Base-by-base conservation (phyloP, 2,329 filamentous ascomycete genomes). In the Arthrinium puccinioides region DNA sequence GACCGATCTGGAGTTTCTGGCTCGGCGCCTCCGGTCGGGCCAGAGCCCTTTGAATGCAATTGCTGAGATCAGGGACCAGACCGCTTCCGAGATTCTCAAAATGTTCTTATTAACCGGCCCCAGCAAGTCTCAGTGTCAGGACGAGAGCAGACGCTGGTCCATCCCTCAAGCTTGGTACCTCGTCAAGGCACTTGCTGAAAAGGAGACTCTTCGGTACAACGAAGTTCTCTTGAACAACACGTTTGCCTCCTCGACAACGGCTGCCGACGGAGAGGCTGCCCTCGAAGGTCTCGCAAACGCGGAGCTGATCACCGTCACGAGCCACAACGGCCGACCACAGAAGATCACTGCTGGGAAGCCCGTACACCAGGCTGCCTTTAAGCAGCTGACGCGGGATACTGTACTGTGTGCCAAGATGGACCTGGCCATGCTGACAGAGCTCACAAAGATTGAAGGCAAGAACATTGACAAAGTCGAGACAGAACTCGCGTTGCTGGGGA, bases 1-100 rank as follows among this genome's bases (percentile, higher is more conserved):
- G n/a, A 95, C 88, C 0, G 92, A 98, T 54, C 79, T 98, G 15
- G 90, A 97, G 55, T 94, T 92, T 54, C 77, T 98, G 29, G 84
- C 89, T n/a, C 79, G 90, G 24, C 76, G 92, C 14, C 84, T 98
- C 50, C 87, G 87, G 61, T 79, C 84, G 1, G 90, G 92, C 13
- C 88, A 96, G 57, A 83, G 74, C 3, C 92, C 92, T 1, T 74
- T 72, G 45, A 73, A 83, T 48, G 92, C 92, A 3, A 82, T 96
- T 3, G 70, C 79, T 16, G 88, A 95, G 46, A 97, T 98, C 44
- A 84, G 95, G 37, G 81, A 87, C 38, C 87, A 95, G 54, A 84
- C 84, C 14, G 85, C 88, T 1, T 86, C 85, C 0, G 92, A 97
- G 54, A 89, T 97, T 32, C 66, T 95, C 43, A 94, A 95, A 54